Percentiles rank a stretch among this genome's conserved stretches.
These are phyloP conservation scores for Euptelea pleiosperma DNA, from an alignment of 164 flowering plant species.

Conservation along the genomic window DNA sequence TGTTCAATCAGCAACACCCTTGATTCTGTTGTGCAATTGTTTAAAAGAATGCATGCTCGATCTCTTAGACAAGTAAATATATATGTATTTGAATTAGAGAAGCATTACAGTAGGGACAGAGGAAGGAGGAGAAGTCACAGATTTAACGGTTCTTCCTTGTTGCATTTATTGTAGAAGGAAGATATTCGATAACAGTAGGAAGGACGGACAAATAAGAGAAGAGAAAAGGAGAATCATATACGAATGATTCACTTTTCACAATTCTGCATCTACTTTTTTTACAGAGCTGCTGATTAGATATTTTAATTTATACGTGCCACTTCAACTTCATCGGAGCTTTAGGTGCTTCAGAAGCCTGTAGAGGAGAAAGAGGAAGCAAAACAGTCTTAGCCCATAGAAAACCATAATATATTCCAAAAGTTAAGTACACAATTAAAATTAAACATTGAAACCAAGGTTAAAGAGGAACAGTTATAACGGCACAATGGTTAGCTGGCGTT, in stretches of 20 bases:
- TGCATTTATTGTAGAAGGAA: background rate
- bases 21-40: background rate
- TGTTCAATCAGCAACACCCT: too few relatives aligned
- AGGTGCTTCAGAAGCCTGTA: constrained; percentile 35
- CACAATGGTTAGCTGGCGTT: too few relatives aligned
- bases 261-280: background rate
- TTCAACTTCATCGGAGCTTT: constrained; percentile 22
- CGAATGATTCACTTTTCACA: background rate
- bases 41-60: background rate
- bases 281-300: background rate
- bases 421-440: too few relatives aligned
- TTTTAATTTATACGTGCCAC: background rate
- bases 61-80: constrained; percentile 3
- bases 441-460: background rate
- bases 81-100: background rate
- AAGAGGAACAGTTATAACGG: too few relatives aligned
- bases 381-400: background rate
- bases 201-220: background rate
- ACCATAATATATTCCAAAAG: background rate
- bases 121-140: background rate
- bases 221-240: background rate
- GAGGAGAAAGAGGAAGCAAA: background rate
- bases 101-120: constrained; percentile 1
- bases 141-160: background rate
- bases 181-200: background rate